Evolutionary conservation across 2,329 filamentous ascomycete species (phyloP).

Genomic region (Stromatinia cepivora): DNA sequence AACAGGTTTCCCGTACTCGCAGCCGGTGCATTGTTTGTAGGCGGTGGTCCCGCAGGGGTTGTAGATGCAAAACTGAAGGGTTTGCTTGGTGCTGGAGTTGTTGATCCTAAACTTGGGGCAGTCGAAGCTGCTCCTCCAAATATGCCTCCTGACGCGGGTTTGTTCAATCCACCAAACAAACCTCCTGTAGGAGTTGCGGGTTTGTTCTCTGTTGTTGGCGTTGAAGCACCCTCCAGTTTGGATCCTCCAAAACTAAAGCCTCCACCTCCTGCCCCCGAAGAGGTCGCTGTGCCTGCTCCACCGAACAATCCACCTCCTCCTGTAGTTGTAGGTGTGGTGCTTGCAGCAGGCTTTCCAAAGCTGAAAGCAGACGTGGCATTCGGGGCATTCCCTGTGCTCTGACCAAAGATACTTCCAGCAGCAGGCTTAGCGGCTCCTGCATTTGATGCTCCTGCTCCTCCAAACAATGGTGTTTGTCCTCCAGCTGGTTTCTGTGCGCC

Average conservation of each 20-base stretch:
- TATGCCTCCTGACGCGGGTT: constrained; percentile 16
- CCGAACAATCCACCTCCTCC: constrained; percentile 17
- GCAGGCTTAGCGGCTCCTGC: constrained; percentile 22
- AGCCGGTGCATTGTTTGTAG: constrained; percentile 30
- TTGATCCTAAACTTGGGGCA: constrained; percentile 25
- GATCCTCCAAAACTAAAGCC: constrained; percentile 27
- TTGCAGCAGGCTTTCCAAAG: constrained; percentile 21
- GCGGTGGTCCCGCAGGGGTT: constrained; percentile 41
- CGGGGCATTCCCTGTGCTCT: constrained; percentile 38
- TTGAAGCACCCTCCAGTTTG: constrained; percentile 23
- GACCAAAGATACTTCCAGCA: constrained; percentile 34
- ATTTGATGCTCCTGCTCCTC: constrained; percentile 8
- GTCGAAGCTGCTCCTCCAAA: constrained; percentile 34
- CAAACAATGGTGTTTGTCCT: constrained; percentile 13
- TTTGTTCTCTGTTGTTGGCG: constrained; percentile 29
- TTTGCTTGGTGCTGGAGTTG: constrained; percentile 31
- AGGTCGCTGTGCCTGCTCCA: constrained; percentile 21
- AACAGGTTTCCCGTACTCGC: constrained; percentile 30
- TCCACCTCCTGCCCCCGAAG: constrained; percentile 27
- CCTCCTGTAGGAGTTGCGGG: constrained; percentile 20
- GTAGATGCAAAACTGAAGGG: constrained; percentile 28
- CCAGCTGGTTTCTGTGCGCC: constrained; percentile 9
- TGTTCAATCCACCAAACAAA: constrained; percentile 24
- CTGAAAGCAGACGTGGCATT: constrained; percentile 26
- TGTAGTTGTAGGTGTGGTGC: constrained; percentile 17